A percentile compares a stretch with the other conserved stretches of the same genome.
Evolutionary conservation across 2,329 filamentous ascomycete species (phyloP).

Genomic region (Apiospora marii): DNA sequence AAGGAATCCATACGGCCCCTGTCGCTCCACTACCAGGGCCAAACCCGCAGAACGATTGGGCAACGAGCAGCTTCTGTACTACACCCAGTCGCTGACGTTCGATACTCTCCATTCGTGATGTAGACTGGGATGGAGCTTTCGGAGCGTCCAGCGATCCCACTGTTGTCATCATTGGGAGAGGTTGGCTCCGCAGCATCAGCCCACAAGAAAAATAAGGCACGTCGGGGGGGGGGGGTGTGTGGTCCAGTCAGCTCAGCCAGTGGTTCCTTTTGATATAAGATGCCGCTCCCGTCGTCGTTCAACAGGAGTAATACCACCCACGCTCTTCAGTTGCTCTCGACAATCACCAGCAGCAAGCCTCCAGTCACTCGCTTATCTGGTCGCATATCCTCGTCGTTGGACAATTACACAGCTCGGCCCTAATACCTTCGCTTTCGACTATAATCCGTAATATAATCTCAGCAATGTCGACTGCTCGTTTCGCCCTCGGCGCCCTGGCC

Average conservation of each 20-base stretch:
- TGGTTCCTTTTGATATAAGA: constrained; percentile 7
- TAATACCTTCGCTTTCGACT: constrained; percentile 19
- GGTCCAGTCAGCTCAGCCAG: background rate
- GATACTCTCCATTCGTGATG: constrained; percentile 16
- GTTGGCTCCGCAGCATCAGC: constrained; percentile 17
- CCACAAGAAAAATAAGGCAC: constrained; percentile 10
- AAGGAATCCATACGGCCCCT: constrained; percentile 11
- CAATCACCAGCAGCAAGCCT: constrained; percentile 13
- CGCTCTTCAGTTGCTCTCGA: constrained; percentile 15
- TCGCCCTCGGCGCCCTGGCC: constrained; percentile 17
- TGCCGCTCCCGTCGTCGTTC: constrained; percentile 3
- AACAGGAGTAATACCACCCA: background rate
- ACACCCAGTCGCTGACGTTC: constrained; percentile 17
- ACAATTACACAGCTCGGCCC: background rate
- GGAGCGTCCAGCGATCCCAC: background rate
- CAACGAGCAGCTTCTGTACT: background rate
- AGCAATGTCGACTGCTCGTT: constrained; percentile 7
- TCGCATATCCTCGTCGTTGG: background rate
- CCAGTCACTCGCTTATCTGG: constrained; percentile 21
- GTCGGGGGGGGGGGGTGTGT: background rate
- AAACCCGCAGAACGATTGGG: background rate
- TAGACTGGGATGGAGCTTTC: background rate
- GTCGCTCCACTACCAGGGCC: constrained; percentile 4
- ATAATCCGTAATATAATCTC: constrained; percentile 8
- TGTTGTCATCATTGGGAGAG: constrained; percentile 8